phyloP scores from a whole-genome alignment of 179 eudicot species.

The Silene vulgaris region DNA sequence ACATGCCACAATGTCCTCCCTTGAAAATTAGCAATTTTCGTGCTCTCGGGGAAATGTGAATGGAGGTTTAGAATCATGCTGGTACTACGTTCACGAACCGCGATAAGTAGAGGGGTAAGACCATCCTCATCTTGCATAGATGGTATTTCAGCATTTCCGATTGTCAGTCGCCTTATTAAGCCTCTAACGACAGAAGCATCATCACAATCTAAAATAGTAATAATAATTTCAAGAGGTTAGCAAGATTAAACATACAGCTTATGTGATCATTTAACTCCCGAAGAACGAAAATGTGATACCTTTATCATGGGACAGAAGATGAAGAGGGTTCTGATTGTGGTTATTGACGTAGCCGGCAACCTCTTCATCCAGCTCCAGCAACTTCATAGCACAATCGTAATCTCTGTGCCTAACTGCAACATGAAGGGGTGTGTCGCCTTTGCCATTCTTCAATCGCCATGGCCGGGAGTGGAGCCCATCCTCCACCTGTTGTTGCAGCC shows the following conservation, averaged over 20 bases:
- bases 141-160: neutral
- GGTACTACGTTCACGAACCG: neutral
- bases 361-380: conserved; percentile 3
- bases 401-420: neutral
- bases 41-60: neutral
- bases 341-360: conserved; percentile 15
- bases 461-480: neutral
- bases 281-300: neutral
- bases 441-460: conserved; percentile 6
- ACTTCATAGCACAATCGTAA: neutral
- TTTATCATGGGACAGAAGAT: conserved; percentile 6
- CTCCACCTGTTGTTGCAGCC: neutral
- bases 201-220: no score
- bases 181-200: neutral
- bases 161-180: neutral
- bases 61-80: neutral
- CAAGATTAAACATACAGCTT: no score
- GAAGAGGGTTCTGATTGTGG: conserved; percentile 20
- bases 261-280: no score
- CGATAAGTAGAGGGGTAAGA: conserved; percentile 3
- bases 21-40: neutral
- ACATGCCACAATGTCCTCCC: conserved; percentile 11
- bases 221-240: no score
- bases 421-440: conserved; percentile 21
- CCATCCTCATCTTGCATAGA: conserved; percentile 10